A percentile compares a stretch with the other conserved stretches of the same genome.
Conservation (phyloP, 305 asterid genomes). For the Rubia tinctorum region DNA sequence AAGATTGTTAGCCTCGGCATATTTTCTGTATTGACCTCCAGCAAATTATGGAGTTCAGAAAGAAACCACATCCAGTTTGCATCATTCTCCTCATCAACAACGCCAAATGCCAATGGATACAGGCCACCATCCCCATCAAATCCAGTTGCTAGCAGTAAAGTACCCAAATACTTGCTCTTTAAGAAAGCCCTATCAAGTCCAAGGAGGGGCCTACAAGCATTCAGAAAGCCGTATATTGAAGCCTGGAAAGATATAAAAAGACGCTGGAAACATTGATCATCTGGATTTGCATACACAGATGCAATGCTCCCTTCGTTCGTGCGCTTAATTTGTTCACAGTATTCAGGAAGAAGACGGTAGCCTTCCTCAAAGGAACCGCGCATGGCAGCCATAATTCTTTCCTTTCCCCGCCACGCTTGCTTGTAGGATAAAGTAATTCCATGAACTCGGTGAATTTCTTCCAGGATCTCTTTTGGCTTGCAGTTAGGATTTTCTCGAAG, state of each 20-base stretch:
- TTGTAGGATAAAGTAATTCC: conserved; percentile 94
- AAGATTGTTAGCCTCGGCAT: conserved; percentile 96
- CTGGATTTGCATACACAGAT: conserved; percentile 63
- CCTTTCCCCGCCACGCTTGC: conserved; percentile 99
- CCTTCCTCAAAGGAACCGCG: conserved; percentile 98
- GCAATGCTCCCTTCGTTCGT: conserved; percentile 95
- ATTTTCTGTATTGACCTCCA: conserved; percentile 89
- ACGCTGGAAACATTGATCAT: conserved; percentile 81
- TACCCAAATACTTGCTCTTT: conserved; percentile 90
- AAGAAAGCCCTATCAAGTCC: conserved; percentile 85
- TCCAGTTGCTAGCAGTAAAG: conserved; percentile 89
- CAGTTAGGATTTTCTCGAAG: conserved; percentile 84
- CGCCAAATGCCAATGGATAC: conserved; percentile 93
- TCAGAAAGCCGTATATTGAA: conserved; percentile 78
- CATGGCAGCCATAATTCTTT: conserved; percentile 92
- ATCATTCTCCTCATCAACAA: conserved; percentile 90
- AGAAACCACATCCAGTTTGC: conserved; percentile 99
- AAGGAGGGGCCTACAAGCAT: conserved; percentile 95
- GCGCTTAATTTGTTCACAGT: conserved; percentile 87
- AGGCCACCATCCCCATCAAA: conserved; percentile 96
- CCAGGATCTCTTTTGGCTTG: conserved; percentile 96
- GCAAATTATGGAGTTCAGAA: conserved; percentile 85
- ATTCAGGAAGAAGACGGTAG: conserved; percentile 83
- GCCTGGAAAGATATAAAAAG: conserved; percentile 92
- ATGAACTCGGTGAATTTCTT: conserved; percentile 82